Percentiles rank a stretch among this genome's conserved stretches.
phyloP scores from a whole-genome alignment of 148 eudicot species.

The Diospyros lotus region DNA sequence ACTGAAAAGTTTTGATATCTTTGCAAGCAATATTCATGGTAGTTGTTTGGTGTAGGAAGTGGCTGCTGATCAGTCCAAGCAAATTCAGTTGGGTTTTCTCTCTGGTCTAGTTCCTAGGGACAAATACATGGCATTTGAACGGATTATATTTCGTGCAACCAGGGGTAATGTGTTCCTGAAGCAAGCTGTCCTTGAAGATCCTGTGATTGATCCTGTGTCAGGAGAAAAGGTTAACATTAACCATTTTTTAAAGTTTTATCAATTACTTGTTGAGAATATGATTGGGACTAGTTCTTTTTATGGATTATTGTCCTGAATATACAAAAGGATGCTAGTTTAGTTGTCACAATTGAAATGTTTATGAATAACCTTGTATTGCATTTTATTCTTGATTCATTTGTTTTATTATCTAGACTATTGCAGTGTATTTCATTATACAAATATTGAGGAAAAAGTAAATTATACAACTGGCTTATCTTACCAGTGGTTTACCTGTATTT shows the following conservation, averaged over 20 bases:
- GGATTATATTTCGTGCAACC: constrained; percentile 97
- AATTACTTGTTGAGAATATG: neutral
- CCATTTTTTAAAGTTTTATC: neutral
- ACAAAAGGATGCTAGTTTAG: neutral
- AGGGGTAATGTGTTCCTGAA: constrained; percentile 89
- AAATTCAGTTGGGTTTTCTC: constrained; percentile 77
- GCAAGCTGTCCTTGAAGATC: constrained; percentile 64
- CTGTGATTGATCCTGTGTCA: constrained; percentile 81
- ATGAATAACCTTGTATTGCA: neutral
- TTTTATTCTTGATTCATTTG: neutral
- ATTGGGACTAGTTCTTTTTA: neutral
- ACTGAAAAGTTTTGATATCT: neutral
- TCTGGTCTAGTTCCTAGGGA: constrained; percentile 88
- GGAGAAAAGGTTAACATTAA: constrained; percentile 68
- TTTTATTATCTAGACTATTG: too few relatives aligned
- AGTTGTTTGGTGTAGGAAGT: constrained; percentile 42
- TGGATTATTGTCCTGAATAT: neutral
- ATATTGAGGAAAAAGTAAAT: too few relatives aligned
- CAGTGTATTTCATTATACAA: too few relatives aligned
- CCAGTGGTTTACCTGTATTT: too few relatives aligned
- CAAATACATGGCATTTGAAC: constrained; percentile 87
- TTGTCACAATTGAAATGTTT: neutral
- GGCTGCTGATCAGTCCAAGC: constrained; percentile 68
- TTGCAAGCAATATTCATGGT: constrained; percentile 12
- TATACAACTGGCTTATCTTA: too few relatives aligned